These are phyloP conservation scores for Fusarium mundagurra DNA, from an alignment of 2,329 filamentous ascomycete species.

Conservation along the genomic window DNA sequence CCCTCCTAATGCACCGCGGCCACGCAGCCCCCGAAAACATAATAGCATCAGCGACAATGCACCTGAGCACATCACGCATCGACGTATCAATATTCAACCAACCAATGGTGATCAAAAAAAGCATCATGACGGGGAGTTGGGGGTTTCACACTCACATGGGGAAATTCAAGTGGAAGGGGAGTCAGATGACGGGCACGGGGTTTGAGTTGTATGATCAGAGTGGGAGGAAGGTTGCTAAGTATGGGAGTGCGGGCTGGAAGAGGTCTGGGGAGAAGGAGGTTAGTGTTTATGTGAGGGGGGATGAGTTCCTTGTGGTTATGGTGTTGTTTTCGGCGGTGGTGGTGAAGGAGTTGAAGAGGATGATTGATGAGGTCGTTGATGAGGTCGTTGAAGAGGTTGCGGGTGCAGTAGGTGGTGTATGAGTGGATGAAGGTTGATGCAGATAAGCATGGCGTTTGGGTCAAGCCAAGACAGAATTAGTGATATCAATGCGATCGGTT, in stretches of 20 bases:
- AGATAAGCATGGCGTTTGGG: not conserved
- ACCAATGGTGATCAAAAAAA: slow-evolving; percentile 30
- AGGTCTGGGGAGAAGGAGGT: slow-evolving; percentile 32
- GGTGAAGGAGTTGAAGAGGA: slow-evolving; percentile 17
- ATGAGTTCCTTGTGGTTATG: slow-evolving; percentile 35
- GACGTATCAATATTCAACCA: slow-evolving; percentile 36
- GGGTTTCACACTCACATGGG: slow-evolving; percentile 32
- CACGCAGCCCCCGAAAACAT: slow-evolving; percentile 13
- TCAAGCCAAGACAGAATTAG: not conserved
- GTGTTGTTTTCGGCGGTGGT: slow-evolving; percentile 34
- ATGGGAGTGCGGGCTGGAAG: slow-evolving; percentile 22
- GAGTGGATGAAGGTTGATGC: not conserved
- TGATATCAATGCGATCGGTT: not conserved
- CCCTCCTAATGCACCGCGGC: slow-evolving; percentile 28
- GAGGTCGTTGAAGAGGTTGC: slow-evolving; percentile 21
- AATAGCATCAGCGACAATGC: slow-evolving; percentile 34
- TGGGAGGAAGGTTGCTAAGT: slow-evolving; percentile 33
- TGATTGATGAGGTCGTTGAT: slow-evolving; percentile 10
- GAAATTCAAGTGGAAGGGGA: slow-evolving; percentile 43
- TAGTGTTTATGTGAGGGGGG: slow-evolving; percentile 32
- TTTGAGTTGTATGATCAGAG: slow-evolving; percentile 31
- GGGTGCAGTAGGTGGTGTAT: not conserved
- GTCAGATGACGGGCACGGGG: slow-evolving; percentile 17
- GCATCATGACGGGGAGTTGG: slow-evolving; percentile 26
- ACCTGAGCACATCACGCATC: slow-evolving; percentile 22